A percentile compares a stretch with the other conserved stretches of the same genome.
phyloP scores from a whole-genome alignment of 1,284 basidiomycete species.

The Neonothopanus nambi region DNA sequence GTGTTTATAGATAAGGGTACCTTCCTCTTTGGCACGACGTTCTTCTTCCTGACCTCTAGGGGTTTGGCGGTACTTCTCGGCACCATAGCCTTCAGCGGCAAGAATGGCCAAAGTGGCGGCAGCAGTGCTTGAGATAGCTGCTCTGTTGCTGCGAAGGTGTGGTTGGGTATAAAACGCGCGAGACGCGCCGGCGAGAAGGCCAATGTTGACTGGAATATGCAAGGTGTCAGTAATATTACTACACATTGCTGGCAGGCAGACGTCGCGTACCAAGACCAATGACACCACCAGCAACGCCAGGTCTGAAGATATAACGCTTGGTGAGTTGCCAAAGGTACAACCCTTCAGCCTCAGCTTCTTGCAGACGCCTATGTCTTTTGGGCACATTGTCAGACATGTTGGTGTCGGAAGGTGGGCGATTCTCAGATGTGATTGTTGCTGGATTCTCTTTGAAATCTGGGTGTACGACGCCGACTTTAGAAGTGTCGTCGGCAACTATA shows the following conservation, averaged over 20 bases:
- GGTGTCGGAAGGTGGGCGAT: slow-evolving; percentile 14
- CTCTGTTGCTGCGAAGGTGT: slow-evolving; percentile 60
- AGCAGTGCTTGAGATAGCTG: slow-evolving; percentile 52
- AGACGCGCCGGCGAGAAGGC: slow-evolving; percentile 61
- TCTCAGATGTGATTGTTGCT: slow-evolving; percentile 39
- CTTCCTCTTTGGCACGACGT: slow-evolving; percentile 59
- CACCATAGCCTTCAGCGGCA: slow-evolving; percentile 62
- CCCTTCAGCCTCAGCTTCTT: slow-evolving; percentile 57
- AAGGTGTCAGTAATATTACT: too few species aligned
- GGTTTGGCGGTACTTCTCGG: slow-evolving; percentile 64
- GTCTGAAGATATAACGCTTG: slow-evolving; percentile 64
- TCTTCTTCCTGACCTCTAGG: slow-evolving; percentile 59
- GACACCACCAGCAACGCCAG: slow-evolving; percentile 72
- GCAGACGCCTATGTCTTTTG: slow-evolving; percentile 33
- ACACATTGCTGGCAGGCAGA: slow-evolving; percentile 2
- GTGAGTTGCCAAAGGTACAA: slow-evolving; percentile 55
- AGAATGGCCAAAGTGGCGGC: slow-evolving; percentile 59
- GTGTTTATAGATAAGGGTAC: slow-evolving; percentile 59
- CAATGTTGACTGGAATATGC: slow-evolving; percentile 62
- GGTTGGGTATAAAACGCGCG: slow-evolving; percentile 71
- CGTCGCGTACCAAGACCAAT: slow-evolving; percentile 47
- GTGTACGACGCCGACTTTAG: slow-evolving; percentile 56
- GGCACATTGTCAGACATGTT: slow-evolving; percentile 11
- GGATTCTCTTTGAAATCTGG: slow-evolving; percentile 50
- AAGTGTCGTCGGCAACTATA: slow-evolving; percentile 46